These are phyloP conservation scores for Marchantia polymorpha DNA, from an alignment of 225 moss, liverwort and hornwort species.

Conservation along the genomic window DNA sequence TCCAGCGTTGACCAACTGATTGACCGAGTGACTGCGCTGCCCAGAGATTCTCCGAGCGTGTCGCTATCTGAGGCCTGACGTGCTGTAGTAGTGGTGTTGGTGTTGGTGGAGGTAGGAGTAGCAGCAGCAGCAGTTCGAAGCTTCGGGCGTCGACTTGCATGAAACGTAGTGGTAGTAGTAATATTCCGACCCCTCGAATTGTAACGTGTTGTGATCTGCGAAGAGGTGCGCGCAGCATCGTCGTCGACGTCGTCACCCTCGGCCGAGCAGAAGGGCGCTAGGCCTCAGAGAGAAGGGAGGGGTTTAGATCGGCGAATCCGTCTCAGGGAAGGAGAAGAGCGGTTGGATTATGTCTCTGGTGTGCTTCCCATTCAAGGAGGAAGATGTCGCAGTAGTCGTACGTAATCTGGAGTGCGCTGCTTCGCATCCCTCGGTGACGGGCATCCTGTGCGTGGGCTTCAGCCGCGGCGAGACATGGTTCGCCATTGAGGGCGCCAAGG, in stretches of 20 bases:
- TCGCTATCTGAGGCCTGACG: not conserved
- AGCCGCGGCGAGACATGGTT: conserved; percentile 53
- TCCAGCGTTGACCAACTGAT: not conserved
- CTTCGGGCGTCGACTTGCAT: no score
- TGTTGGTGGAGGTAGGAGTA: no score
- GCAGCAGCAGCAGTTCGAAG: no score
- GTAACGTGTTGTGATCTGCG: not conserved
- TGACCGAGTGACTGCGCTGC: no score
- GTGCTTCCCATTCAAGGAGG: conserved; percentile 62
- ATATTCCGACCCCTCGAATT: not conserved
- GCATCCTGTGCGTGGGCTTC: conserved; percentile 48
- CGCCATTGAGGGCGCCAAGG: conserved; percentile 33
- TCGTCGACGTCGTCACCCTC: not conserved
- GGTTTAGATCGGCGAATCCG: not conserved
- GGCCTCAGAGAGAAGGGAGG: not conserved
- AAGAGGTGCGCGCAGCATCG: not conserved
- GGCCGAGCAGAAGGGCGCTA: not conserved
- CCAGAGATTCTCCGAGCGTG: not conserved
- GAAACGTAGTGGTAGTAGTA: not conserved
- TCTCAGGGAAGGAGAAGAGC: not conserved
- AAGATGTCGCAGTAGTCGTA: conserved; percentile 48
- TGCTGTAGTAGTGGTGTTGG: not conserved
- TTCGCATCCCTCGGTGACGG: conserved; percentile 45
- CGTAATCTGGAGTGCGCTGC: conserved; percentile 52
- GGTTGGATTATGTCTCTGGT: conserved; percentile 52